These are phyloP conservation scores for Colletotrichum magnum DNA, from an alignment of 2,329 filamentous ascomycete species.

Conservation along the genomic window DNA sequence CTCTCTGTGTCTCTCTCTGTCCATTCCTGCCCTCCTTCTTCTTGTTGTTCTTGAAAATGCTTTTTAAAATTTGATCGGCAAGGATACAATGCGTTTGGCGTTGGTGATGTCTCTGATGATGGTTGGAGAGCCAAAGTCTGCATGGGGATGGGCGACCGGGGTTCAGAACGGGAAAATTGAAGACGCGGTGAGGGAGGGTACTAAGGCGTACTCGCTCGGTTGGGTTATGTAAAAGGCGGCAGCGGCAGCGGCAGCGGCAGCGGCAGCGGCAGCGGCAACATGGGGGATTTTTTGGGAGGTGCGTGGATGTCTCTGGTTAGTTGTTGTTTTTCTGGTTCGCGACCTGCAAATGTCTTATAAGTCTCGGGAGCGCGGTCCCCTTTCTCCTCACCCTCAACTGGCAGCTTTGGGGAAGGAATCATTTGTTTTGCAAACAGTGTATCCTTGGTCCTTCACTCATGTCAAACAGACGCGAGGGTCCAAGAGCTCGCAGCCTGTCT, in stretches of 20 bases:
- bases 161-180: constrained; percentile 34
- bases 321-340: constrained; percentile 31
- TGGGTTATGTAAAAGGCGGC: constrained; percentile 1
- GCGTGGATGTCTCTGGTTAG: constrained; percentile 36
- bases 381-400: constrained; percentile 25
- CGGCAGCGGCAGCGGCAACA: constrained; percentile 12
- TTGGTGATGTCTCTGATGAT: constrained; percentile 40
- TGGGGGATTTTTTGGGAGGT: constrained; percentile 23
- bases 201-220: constrained; percentile 14
- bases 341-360: constrained; percentile 36
- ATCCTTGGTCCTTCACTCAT: not conserved
- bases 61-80: constrained; percentile 39
- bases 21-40: not conserved
- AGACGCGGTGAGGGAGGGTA: constrained; percentile 33
- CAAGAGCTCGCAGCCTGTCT: constrained; percentile 4
- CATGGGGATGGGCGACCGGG: constrained; percentile 21
- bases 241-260: too few species aligned
- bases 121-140: constrained; percentile 26
- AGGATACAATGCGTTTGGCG: constrained; percentile 39
- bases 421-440: constrained; percentile 36
- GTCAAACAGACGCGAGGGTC: not conserved
- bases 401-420: not conserved
- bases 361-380: constrained; percentile 25
- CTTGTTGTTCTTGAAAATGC: constrained; percentile 26
- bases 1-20: constrained; percentile 11